Percentiles rank a stretch among this genome's conserved stretches.
Evolutionary conservation across 164 flowering plant genomes (phyloP).

Genomic region (Saururus chinensis): DNA sequence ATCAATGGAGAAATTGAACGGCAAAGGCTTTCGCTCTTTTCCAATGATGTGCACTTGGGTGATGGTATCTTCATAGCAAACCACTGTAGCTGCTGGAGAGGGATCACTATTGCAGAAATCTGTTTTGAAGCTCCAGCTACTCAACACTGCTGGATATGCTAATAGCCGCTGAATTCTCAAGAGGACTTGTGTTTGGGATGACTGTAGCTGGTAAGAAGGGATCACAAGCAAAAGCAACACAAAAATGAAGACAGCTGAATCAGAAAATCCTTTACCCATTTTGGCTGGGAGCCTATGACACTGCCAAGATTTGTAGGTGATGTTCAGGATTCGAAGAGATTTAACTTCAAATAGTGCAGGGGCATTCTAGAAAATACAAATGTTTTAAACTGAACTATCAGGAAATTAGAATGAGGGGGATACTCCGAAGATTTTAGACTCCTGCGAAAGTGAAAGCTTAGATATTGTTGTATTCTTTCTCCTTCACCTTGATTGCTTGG

Average conservation of each 20-base stretch:
- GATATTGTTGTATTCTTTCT: too few relatives aligned
- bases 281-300: neutral
- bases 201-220: slow-evolving; percentile 32
- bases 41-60: slow-evolving; percentile 82
- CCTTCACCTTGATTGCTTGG: too few relatives aligned
- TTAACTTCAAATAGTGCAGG: neutral
- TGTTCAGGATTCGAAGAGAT: too few relatives aligned
- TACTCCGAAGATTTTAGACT: too few relatives aligned
- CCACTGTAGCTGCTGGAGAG: slow-evolving; percentile 43
- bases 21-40: slow-evolving; percentile 32
- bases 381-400: neutral
- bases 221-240: slow-evolving; percentile 13
- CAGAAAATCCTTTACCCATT: slow-evolving; percentile 8
- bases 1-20: slow-evolving; percentile 60
- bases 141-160: slow-evolving; percentile 46
- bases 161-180: slow-evolving; percentile 47
- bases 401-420: too few relatives aligned
- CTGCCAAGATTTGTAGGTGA: too few relatives aligned
- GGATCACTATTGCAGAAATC: slow-evolving; percentile 74
- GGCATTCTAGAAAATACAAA: neutral
- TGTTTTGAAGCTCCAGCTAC: slow-evolving; percentile 53
- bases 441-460: too few relatives aligned
- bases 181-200: slow-evolving; percentile 65
- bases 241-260: slow-evolving; percentile 15
- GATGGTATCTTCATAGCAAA: slow-evolving; percentile 71